These are phyloP conservation scores for Coniochaeta sp. DNA, from an alignment of 2,329 filamentous ascomycete genomes.

Conservation along the genomic window DNA sequence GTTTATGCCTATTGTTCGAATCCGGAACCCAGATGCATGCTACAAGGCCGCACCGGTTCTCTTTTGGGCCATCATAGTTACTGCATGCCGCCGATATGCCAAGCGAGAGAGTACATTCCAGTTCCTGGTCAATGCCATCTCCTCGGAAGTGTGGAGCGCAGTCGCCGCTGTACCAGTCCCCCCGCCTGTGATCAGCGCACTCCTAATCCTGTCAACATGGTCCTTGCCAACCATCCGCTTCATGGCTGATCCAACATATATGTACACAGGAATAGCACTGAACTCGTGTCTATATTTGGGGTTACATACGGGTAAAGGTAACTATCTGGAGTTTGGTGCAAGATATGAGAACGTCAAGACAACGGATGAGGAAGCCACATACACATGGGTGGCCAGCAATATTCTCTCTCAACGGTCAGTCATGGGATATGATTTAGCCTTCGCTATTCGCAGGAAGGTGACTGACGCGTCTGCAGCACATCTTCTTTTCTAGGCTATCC, in stretches of 20 bases:
- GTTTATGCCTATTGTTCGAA: slow-evolving; percentile 43
- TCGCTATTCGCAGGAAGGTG: neutral
- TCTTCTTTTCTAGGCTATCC: slow-evolving; percentile 37
- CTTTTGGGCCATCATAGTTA: slow-evolving; percentile 48
- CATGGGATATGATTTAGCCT: too few relatives aligned
- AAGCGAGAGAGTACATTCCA: slow-evolving; percentile 32
- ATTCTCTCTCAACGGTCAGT: slow-evolving; percentile 41
- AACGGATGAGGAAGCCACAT: slow-evolving; percentile 43
- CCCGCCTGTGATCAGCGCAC: slow-evolving; percentile 41
- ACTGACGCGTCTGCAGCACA: slow-evolving; percentile 8
- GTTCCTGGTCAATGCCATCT: slow-evolving; percentile 39
- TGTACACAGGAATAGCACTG: slow-evolving; percentile 37
- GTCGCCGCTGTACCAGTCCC: slow-evolving; percentile 34
- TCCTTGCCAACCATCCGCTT: slow-evolving; percentile 43
- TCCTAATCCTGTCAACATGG: slow-evolving; percentile 45
- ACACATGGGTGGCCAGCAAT: slow-evolving; percentile 46
- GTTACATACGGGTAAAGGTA: slow-evolving; percentile 44
- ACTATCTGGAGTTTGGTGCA: slow-evolving; percentile 39
- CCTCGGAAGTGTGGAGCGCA: slow-evolving; percentile 35
- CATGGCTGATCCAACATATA: slow-evolving; percentile 40
- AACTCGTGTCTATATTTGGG: slow-evolving; percentile 42
- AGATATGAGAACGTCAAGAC: slow-evolving; percentile 33
- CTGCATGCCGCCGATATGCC: slow-evolving; percentile 41
- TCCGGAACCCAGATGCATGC: slow-evolving; percentile 41
- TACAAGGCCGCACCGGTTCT: slow-evolving; percentile 40